phyloP scores from a whole-genome alignment of 2,329 filamentous ascomycete species.

The Aplosporella prunicola region DNA sequence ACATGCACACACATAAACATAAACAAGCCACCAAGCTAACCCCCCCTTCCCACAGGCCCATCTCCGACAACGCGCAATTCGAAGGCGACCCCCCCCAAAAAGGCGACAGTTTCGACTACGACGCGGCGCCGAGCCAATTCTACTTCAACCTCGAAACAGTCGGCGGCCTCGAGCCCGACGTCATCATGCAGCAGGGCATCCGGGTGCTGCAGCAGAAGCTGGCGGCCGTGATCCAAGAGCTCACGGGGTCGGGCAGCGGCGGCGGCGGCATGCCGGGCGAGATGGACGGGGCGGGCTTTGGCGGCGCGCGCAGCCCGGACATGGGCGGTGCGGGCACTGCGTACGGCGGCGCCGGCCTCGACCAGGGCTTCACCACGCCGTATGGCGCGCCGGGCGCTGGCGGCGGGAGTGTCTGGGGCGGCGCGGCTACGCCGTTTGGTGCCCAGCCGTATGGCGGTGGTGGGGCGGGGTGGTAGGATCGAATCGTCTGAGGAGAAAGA shows the following conservation, averaged over 20 bases:
- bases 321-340: constrained; percentile 26
- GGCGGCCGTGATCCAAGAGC: constrained; percentile 61
- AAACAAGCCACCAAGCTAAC: too few relatives aligned
- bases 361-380: constrained; percentile 58
- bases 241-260: constrained; percentile 49
- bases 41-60: constrained; percentile 58
- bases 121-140: constrained; percentile 74
- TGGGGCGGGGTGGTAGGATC: too few relatives aligned
- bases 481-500: constrained; percentile 1
- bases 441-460: constrained; percentile 8
- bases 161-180: constrained; percentile 80
- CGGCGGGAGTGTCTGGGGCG: constrained; percentile 8
- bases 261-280: constrained; percentile 31
- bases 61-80: constrained; percentile 68
- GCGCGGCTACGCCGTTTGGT: constrained; percentile 9
- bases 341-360: constrained; percentile 47
- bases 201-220: constrained; percentile 84
- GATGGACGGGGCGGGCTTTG: constrained; percentile 40
- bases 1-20: not conserved
- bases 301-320: constrained; percentile 58
- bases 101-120: constrained; percentile 82
- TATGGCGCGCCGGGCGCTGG: constrained; percentile 42
- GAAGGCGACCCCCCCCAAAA: constrained; percentile 66
- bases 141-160: constrained; percentile 91
- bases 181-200: constrained; percentile 82